Evolutionary conservation across 2,329 filamentous ascomycete species (phyloP).

Genomic region (Pseudocercospora cruenta): DNA sequence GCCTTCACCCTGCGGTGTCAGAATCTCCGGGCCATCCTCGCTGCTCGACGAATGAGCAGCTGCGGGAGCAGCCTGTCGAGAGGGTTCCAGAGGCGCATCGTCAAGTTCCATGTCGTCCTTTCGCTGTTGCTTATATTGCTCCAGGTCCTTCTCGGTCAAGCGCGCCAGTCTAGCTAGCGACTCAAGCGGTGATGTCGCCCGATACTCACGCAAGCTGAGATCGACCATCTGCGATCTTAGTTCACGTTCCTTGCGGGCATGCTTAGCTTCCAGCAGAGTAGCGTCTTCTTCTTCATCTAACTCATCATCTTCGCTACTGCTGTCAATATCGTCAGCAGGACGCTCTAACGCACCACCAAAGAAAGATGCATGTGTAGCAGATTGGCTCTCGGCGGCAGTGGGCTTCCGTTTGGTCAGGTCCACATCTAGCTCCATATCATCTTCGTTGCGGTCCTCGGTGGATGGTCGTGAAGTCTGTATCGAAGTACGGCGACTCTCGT

Average conservation of each 20-base stretch:
- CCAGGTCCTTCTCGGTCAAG: slow-evolving; percentile 40
- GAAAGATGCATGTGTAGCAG: slow-evolving; percentile 36
- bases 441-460: slow-evolving; percentile 17
- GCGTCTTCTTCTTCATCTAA: slow-evolving; percentile 53
- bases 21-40: slow-evolving; percentile 36
- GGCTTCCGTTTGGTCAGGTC: slow-evolving; percentile 22
- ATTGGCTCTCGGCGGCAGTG: slow-evolving; percentile 28
- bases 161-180: slow-evolving; percentile 47
- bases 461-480: slow-evolving; percentile 8
- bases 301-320: slow-evolving; percentile 52
- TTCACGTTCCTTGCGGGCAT: slow-evolving; percentile 49
- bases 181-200: slow-evolving; percentile 49
- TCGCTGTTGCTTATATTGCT: slow-evolving; percentile 30
- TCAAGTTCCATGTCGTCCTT: slow-evolving; percentile 35
- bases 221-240: slow-evolving; percentile 50
- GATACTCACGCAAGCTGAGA: slow-evolving; percentile 46
- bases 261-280: slow-evolving; percentile 51
- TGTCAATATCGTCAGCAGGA: slow-evolving; percentile 31
- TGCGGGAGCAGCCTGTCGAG: slow-evolving; percentile 17
- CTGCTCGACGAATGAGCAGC: slow-evolving; percentile 34
- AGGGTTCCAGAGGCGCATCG: slow-evolving; percentile 12
- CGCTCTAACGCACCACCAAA: slow-evolving; percentile 36
- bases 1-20: slow-evolving; percentile 40
- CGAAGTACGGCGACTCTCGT: slow-evolving; percentile 8
- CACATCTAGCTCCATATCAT: slow-evolving; percentile 35